Percentiles rank a stretch among this genome's conserved stretches.
Conservation (phyloP, 75 land plant genomes). For the Sequoiadendron giganteum region DNA sequence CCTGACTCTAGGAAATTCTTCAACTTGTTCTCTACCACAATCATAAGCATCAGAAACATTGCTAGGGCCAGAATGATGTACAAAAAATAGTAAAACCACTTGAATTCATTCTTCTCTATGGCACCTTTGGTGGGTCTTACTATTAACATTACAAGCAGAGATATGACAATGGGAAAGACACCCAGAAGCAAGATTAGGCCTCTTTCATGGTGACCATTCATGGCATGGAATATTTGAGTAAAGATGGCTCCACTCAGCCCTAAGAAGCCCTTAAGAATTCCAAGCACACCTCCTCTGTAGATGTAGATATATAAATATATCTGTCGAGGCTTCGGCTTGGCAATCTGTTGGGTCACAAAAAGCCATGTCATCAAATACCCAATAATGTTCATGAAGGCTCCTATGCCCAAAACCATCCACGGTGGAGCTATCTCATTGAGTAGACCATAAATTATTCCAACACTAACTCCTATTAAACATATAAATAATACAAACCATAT, state of each 20-base stretch:
- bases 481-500: too few species aligned
- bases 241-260: constrained; percentile 84
- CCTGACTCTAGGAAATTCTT: constrained; percentile 7
- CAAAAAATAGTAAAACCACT: constrained; percentile 28
- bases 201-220: too few species aligned
- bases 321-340: constrained; percentile 46
- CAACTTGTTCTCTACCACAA: constrained; percentile 18
- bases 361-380: constrained; percentile 67
- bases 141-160: constrained; percentile 32
- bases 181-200: too few species aligned
- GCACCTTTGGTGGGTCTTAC: too few species aligned
- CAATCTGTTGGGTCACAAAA: constrained; percentile 34
- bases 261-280: constrained; percentile 66
- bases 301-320: constrained; percentile 59
- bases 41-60: constrained; percentile 39
- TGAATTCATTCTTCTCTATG: constrained; percentile 21
- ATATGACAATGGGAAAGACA: constrained; percentile 43
- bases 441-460: constrained; percentile 53
- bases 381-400: constrained; percentile 36
- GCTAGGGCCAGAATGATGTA: constrained; percentile 31
- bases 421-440: constrained; percentile 44
- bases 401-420: constrained; percentile 47
- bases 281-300: constrained; percentile 42
- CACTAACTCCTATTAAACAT: too few species aligned
- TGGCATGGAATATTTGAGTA: too few species aligned